Percentiles rank a stretch among this genome's conserved stretches.
Evolutionary conservation across 2,329 filamentous ascomycete genomes (phyloP).

Genomic region (Sclerotinia sclerotiorum): DNA sequence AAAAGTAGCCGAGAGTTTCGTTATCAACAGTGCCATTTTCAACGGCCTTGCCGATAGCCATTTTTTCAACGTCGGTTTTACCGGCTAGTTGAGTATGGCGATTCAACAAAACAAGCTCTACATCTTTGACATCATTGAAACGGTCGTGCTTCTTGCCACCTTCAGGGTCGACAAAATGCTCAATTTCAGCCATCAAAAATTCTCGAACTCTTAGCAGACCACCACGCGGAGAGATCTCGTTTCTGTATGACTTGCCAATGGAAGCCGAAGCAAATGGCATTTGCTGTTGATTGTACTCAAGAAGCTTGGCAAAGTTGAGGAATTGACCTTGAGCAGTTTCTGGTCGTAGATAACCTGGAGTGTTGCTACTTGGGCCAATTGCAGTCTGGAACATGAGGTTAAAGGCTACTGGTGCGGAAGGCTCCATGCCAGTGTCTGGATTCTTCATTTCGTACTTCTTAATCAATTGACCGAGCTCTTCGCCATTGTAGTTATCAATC

Average conservation of each 20-base stretch:
- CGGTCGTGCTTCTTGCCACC: constrained; percentile 91
- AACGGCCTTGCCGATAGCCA: constrained; percentile 85
- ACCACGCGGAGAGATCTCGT: constrained; percentile 91
- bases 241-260: constrained; percentile 96
- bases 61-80: constrained; percentile 70
- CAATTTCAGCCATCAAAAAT: constrained; percentile 98
- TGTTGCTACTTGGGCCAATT: constrained; percentile 88
- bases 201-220: constrained; percentile 93
- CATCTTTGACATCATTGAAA: constrained; percentile 80
- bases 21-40: constrained; percentile 83
- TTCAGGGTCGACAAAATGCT: constrained; percentile 95
- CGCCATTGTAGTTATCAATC: constrained; percentile 93
- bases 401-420: constrained; percentile 82
- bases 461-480: constrained; percentile 84
- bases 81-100: constrained; percentile 83
- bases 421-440: constrained; percentile 73
- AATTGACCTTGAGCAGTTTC: constrained; percentile 99
- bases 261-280: constrained; percentile 98
- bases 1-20: constrained; percentile 96
- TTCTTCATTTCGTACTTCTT: constrained; percentile 89
- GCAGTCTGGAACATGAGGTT: constrained; percentile 99
- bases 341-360: constrained; percentile 81
- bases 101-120: constrained; percentile 82
- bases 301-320: constrained; percentile 91
- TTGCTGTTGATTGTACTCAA: constrained; percentile 90